These are phyloP conservation scores for Zalaria sp. DNA, from an alignment of 2,329 filamentous ascomycete genomes.

Conservation along the genomic window DNA sequence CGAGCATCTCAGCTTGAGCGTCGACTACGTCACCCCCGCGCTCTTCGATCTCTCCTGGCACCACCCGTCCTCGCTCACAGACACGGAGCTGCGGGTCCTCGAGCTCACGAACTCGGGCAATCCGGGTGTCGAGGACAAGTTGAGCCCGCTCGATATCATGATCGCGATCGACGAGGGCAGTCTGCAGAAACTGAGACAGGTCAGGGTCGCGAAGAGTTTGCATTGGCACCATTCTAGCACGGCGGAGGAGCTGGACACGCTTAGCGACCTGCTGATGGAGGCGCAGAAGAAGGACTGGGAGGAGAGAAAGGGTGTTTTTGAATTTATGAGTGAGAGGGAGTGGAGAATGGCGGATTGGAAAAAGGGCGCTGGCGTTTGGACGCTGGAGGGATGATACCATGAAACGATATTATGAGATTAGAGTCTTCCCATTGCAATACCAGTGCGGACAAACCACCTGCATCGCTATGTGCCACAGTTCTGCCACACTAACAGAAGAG, in stretches of 20 bases:
- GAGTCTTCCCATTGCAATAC: too few species aligned
- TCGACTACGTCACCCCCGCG: conserved; percentile 31
- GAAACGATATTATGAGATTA: too few species aligned
- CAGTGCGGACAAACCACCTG: too few species aligned
- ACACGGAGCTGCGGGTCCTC: conserved; percentile 22
- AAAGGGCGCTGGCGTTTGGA: conserved; percentile 9
- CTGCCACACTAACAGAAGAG: too few species aligned
- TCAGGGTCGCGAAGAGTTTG: conserved; percentile 23
- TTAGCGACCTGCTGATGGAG: conserved; percentile 23
- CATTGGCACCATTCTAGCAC: conserved; percentile 23
- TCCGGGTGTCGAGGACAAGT: conserved; percentile 20
- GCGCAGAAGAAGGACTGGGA: conserved; percentile 24
- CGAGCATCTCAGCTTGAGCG: conserved; percentile 24
- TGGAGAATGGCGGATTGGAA: conserved; percentile 8
- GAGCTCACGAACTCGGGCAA: conserved; percentile 26
- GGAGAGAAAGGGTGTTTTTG: conserved; percentile 9
- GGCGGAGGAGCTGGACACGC: conserved; percentile 21
- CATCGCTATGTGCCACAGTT: too few species aligned
- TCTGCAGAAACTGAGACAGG: conserved; percentile 22
- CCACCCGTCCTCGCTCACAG: conserved; percentile 1
- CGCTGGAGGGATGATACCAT: conserved; percentile 3
- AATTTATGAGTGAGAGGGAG: conserved; percentile 4
- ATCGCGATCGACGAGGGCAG: conserved; percentile 25
- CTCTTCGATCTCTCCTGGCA: conserved; percentile 19
- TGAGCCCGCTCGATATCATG: conserved; percentile 27